Percentiles rank a stretch among this genome's conserved stretches.
These are phyloP conservation scores for Trichoderma hamatum DNA, from an alignment of 2,329 filamentous ascomycete genomes.

Conservation along the genomic window DNA sequence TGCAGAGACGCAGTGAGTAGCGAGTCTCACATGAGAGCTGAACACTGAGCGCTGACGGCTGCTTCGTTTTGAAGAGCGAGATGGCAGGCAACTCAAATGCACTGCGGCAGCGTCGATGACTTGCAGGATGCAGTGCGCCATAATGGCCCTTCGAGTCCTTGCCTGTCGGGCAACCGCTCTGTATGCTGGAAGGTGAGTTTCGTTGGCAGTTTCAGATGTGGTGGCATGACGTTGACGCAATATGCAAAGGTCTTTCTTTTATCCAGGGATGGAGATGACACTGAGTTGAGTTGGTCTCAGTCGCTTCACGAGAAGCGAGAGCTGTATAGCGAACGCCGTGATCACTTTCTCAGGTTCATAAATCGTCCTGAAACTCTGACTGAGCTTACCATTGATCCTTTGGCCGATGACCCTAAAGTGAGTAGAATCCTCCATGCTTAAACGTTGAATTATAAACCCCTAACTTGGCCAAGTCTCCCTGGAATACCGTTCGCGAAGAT, in stretches of 20 bases:
- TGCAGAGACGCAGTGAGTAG: constrained; percentile 44
- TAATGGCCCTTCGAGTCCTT: constrained; percentile 63
- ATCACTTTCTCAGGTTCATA: constrained; percentile 79
- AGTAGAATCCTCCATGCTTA: constrained; percentile 28
- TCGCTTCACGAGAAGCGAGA: constrained; percentile 69
- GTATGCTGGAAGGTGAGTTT: constrained; percentile 82
- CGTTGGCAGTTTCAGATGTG: background rate
- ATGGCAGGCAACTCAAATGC: constrained; percentile 67
- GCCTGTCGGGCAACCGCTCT: constrained; percentile 75
- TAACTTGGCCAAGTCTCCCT: constrained; percentile 68
- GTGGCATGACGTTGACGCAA: constrained; percentile 10
- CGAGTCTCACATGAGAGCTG: background rate
- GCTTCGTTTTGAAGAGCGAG: constrained; percentile 53
- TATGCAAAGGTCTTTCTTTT: constrained; percentile 72
- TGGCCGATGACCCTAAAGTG: constrained; percentile 75
- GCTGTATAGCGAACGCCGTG: constrained; percentile 71
- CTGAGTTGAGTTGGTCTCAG: constrained; percentile 68
- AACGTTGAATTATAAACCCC: constrained; percentile 26
- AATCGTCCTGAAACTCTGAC: constrained; percentile 80
- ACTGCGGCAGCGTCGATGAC: constrained; percentile 60
- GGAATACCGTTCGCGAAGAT: constrained; percentile 84
- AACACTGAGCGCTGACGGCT: background rate
- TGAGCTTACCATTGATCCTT: constrained; percentile 73
- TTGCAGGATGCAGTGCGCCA: constrained; percentile 66
- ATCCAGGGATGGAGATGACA: constrained; percentile 61